phyloP scores from a whole-genome alignment of 306 rosid genomes.

The Medicago truncatula region DNA sequence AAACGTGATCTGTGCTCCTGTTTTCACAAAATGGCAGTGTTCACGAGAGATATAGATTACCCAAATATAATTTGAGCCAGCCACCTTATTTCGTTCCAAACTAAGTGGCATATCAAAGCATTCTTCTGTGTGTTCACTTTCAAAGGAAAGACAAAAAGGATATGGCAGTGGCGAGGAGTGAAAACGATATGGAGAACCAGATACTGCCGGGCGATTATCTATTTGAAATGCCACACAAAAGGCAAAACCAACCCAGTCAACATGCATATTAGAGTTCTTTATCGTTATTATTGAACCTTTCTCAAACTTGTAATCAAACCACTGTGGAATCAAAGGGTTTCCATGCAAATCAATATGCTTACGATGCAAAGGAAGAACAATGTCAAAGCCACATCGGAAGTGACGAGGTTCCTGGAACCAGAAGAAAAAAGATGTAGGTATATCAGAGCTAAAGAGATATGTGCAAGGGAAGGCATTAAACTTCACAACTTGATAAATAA shows the following conservation, averaged over 20 bases:
- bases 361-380: not conserved
- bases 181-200: not conserved
- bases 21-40: constrained; percentile 30
- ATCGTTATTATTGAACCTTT: not conserved
- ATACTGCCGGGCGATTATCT: not conserved
- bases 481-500: too few relatives aligned
- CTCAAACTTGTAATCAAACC: too few relatives aligned
- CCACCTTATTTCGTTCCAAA: not conserved
- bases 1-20: not conserved
- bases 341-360: not conserved
- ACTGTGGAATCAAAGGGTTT: not conserved
- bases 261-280: not conserved
- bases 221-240: constrained; percentile 19
- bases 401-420: constrained; percentile 8
- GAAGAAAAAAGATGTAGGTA: too few relatives aligned
- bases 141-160: constrained; percentile 32
- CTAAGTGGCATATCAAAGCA: not conserved
- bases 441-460: too few relatives aligned
- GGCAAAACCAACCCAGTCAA: constrained; percentile 2
- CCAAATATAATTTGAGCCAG: constrained; percentile 7
- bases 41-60: not conserved
- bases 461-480: too few relatives aligned
- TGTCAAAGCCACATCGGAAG: constrained; percentile 40
- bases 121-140: constrained; percentile 11
- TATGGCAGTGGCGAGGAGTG: not conserved